These are phyloP conservation scores for Ampelocalamus luodianensis DNA, from an alignment of 176 grass and related monocot genomes.

Conservation along the genomic window DNA sequence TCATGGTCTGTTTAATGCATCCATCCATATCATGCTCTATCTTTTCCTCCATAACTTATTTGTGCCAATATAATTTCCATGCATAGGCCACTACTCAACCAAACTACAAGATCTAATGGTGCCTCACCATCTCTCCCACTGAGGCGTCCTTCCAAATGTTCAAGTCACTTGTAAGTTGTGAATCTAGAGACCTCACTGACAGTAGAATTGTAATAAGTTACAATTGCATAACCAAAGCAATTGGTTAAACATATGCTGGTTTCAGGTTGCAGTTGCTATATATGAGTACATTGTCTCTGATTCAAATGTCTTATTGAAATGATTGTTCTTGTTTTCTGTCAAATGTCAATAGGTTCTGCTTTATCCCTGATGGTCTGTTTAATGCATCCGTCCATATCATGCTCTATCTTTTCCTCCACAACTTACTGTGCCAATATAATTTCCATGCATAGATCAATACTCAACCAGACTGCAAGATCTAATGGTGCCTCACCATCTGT, in stretches of 20 bases:
- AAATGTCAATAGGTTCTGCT: not conserved
- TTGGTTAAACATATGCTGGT: no score
- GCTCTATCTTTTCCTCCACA: constrained; percentile 16
- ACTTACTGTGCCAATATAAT: constrained; percentile 6
- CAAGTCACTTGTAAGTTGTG: no score
- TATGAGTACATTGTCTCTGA: no score
- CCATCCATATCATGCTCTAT: constrained; percentile 16
- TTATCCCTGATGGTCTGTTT: constrained; percentile 2
- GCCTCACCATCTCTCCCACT: constrained; percentile 29
- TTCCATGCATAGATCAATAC: constrained; percentile 25
- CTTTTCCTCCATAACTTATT: constrained; percentile 20
- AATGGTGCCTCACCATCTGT: constrained; percentile 22
- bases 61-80: constrained; percentile 3
- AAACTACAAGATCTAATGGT: constrained; percentile 17
- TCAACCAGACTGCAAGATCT: constrained; percentile 15
- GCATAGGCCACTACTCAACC: constrained; percentile 11
- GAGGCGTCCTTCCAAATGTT: no score
- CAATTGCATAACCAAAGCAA: no score
- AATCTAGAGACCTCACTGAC: no score
- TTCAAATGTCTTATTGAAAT: constrained; percentile 28
- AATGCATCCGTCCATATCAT: not conserved
- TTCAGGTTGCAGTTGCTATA: no score
- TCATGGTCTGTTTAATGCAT: not conserved
- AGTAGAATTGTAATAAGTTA: no score
- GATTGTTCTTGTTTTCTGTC: not conserved